A percentile compares a stretch with the other conserved stretches of the same genome.
Evolutionary conservation across 1,139 yeast genomes (phyloP).

Genomic region (Candida tropicalis): DNA sequence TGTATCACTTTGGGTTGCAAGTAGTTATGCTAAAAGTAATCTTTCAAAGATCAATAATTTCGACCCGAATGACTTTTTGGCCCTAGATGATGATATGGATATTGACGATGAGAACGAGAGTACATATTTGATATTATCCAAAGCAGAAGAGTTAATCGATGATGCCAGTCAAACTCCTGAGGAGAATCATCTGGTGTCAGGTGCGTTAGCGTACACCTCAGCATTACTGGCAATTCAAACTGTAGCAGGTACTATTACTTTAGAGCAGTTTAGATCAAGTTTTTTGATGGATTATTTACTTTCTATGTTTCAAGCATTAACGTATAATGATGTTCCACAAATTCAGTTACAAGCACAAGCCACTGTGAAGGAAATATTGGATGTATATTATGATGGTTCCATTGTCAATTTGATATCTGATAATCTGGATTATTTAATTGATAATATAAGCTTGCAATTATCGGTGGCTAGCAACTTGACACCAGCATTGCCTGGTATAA

Average conservation of each 20-base stretch:
- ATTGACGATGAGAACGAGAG: slow-evolving; percentile 19
- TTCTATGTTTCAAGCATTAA: slow-evolving; percentile 38
- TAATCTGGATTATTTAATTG: slow-evolving; percentile 81
- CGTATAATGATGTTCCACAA: slow-evolving; percentile 28
- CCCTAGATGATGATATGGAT: slow-evolving; percentile 18
- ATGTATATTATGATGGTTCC: slow-evolving; percentile 58
- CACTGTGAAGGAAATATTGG: slow-evolving; percentile 43
- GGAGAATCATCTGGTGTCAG: neutral
- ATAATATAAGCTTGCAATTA: slow-evolving; percentile 68
- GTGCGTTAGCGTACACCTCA: slow-evolving; percentile 25
- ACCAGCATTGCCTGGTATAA: slow-evolving; percentile 71
- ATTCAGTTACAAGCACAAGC: slow-evolving; percentile 35
- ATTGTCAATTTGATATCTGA: slow-evolving; percentile 56
- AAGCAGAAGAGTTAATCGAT: slow-evolving; percentile 29
- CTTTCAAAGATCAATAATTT: slow-evolving; percentile 17
- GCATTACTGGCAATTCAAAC: slow-evolving; percentile 36
- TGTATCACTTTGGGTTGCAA: slow-evolving; percentile 36
- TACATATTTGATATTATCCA: slow-evolving; percentile 25
- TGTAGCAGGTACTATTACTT: slow-evolving; percentile 25
- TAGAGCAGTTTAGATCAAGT: slow-evolving; percentile 33
- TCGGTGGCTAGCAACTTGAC: slow-evolving; percentile 66
- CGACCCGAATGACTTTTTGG: slow-evolving; percentile 29
- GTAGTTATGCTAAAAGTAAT: slow-evolving; percentile 16
- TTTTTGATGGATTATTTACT: slow-evolving; percentile 36
- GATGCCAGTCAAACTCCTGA: slow-evolving; percentile 17